Conservation (phyloP, 192 early-diverging fungal genomes). For the Mortierella hygrophila region DNA sequence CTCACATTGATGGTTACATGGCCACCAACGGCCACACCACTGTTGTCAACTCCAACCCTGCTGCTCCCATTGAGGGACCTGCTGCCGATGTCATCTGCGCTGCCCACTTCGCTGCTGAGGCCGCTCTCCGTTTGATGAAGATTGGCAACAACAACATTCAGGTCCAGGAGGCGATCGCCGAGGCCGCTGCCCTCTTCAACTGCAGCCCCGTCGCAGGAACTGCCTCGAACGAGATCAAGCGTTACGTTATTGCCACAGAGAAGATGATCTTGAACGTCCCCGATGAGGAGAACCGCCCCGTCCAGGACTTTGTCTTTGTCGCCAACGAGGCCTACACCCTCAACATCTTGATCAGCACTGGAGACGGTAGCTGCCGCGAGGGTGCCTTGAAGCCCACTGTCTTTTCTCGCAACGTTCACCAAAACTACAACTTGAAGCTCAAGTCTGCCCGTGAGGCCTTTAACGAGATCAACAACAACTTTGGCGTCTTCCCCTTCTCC, state of each 20-base stretch:
- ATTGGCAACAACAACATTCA: conserved; percentile 76
- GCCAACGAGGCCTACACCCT: conserved; percentile 80
- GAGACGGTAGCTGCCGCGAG: conserved; percentile 66
- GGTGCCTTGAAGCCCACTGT: conserved; percentile 69
- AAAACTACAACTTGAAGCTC: conserved; percentile 79
- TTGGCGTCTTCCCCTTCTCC: conserved; percentile 84
- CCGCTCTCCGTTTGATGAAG: conserved; percentile 81
- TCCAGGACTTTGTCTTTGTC: conserved; percentile 76
- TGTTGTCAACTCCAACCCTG: conserved; percentile 74
- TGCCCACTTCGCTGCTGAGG: conserved; percentile 87
- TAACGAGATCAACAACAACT: conserved; percentile 68
- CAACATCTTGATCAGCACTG: conserved; percentile 77
- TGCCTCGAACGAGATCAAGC: conserved; percentile 78
- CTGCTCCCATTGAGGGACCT: conserved; percentile 70
- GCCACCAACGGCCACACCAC: conserved; percentile 86
- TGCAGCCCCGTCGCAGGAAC: conserved; percentile 79
- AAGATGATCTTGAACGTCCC: conserved; percentile 71
- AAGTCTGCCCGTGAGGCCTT: conserved; percentile 73
- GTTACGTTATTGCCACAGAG: conserved; percentile 76
- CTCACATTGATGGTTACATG: conserved; percentile 94
- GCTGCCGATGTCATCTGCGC: conserved; percentile 86
- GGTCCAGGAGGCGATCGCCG: conserved; percentile 71
- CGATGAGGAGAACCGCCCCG: conserved; percentile 66
- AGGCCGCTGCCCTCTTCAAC: conserved; percentile 70
- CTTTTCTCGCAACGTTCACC: conserved; percentile 80